These are phyloP conservation scores for Vickermania ingenoplastis DNA, from an alignment of 208 protist genomes.

Conservation along the genomic window DNA sequence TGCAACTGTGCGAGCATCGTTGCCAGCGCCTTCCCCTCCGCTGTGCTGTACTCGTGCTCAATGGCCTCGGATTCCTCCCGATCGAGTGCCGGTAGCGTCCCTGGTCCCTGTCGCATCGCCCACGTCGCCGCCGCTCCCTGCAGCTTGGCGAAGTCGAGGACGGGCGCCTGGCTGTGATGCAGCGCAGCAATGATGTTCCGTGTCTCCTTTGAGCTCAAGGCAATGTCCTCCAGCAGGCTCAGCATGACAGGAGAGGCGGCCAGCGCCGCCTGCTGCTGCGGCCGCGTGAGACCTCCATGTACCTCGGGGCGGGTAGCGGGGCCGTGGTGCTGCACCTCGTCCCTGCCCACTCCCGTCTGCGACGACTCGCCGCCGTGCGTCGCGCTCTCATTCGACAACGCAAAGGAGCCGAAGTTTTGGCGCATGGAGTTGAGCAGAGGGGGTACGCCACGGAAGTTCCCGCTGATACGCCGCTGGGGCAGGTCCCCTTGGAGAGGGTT, in stretches of 20 bases:
- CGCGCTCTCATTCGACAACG: neutral
- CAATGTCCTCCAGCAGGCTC: neutral
- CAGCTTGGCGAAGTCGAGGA: constrained; percentile 60
- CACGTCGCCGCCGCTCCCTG: constrained; percentile 39
- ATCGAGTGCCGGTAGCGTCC: constrained; percentile 18
- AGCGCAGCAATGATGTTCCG: constrained; percentile 2
- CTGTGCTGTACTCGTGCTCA: constrained; percentile 42
- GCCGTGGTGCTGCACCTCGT: neutral
- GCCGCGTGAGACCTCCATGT: neutral
- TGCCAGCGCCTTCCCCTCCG: constrained; percentile 64
- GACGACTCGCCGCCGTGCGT: neutral
- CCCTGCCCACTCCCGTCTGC: neutral
- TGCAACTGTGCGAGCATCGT: constrained; percentile 43
- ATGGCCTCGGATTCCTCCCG: constrained; percentile 25
- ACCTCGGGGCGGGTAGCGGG: neutral
- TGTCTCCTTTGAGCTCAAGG: constrained; percentile 2
- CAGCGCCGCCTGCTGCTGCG: neutral
- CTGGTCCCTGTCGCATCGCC: constrained; percentile 16
- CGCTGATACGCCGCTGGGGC: neutral
- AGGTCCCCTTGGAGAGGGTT: neutral
- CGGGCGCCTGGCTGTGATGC: constrained; percentile 26
- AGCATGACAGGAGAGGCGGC: neutral
- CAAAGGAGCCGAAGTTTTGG: neutral
- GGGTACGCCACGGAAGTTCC: neutral
- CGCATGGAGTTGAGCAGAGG: neutral